Evolutionary conservation across 2,329 filamentous ascomycete genomes (phyloP).

Genomic region (Acrocalymma vagum): DNA sequence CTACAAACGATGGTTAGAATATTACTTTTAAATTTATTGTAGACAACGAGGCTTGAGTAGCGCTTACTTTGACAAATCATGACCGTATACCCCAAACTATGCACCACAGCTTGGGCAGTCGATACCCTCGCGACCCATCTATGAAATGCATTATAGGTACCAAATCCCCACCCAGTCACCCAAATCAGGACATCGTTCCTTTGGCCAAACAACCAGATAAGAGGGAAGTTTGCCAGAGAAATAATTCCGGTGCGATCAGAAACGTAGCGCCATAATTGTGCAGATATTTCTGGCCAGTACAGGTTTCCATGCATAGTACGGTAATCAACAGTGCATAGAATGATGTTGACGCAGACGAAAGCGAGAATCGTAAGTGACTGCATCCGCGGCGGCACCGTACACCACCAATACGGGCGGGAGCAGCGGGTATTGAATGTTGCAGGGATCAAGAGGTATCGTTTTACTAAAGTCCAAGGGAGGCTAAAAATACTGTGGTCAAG

Average conservation of each 20-base stretch:
- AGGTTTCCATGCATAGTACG: conserved; percentile 56
- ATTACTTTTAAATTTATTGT: too few species aligned
- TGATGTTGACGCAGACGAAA: conserved; percentile 56
- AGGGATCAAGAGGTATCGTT: conserved; percentile 52
- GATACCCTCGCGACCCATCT: conserved; percentile 71
- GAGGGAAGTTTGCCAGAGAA: conserved; percentile 68
- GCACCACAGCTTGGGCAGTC: conserved; percentile 68
- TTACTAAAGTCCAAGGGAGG: conserved; percentile 22
- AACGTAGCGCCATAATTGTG: conserved; percentile 63
- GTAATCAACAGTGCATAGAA: conserved; percentile 56
- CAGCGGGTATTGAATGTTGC: conserved; percentile 53
- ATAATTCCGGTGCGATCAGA: conserved; percentile 72
- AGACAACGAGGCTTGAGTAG: background rate
- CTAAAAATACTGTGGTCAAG: conserved; percentile 4
- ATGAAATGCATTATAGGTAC: conserved; percentile 73
- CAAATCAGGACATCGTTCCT: conserved; percentile 73
- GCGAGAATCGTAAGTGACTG: conserved; percentile 55
- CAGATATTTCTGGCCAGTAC: conserved; percentile 46
- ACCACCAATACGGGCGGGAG: conserved; percentile 52
- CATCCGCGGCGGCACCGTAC: conserved; percentile 58
- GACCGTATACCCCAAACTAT: conserved; percentile 67
- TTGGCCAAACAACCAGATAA: conserved; percentile 73
- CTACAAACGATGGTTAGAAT: conserved; percentile 7
- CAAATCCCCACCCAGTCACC: conserved; percentile 74
- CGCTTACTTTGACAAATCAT: conserved; percentile 47